These are phyloP conservation scores for Crithidia fasciculata DNA, from an alignment of 208 protist genomes.

Conservation along the genomic window DNA sequence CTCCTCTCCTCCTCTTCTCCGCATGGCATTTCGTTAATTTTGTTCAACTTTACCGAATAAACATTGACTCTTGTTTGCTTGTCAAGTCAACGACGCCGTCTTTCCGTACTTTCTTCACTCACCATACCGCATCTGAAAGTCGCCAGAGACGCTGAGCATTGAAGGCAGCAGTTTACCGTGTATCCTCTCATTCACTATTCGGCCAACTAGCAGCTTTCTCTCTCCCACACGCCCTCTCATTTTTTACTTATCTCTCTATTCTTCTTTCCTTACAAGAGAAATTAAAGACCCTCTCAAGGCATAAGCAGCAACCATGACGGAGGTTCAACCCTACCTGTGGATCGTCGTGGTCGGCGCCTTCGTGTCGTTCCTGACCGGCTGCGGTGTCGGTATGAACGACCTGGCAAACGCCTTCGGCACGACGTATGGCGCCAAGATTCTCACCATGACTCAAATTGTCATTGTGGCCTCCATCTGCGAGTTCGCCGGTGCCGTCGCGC, in stretches of 20 bases:
- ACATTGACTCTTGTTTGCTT: no score
- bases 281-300: not conserved
- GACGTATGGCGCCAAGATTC: not conserved
- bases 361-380: not conserved
- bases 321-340: not conserved
- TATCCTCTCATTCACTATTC: no score
- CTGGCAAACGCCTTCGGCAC: not conserved
- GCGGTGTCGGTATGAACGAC: not conserved
- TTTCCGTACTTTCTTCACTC: no score
- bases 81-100: no score
- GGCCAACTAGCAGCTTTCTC: no score
- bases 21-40: no score
- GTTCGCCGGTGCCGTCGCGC: not conserved
- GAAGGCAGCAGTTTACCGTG: no score
- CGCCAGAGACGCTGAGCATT: no score
- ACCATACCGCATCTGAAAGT: no score
- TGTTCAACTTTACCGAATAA: no score
- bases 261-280: not conserved
- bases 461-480: not conserved
- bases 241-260: not conserved
- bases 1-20: no score
- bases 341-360: not conserved
- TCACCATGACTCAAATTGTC: not conserved
- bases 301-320: not conserved
- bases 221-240: not conserved